Evolutionary conservation across 805 yeast genomes (phyloP), one percentile per base, ranked within the genome.

Genomic region (Pichia nanzhaoensis): DNA sequence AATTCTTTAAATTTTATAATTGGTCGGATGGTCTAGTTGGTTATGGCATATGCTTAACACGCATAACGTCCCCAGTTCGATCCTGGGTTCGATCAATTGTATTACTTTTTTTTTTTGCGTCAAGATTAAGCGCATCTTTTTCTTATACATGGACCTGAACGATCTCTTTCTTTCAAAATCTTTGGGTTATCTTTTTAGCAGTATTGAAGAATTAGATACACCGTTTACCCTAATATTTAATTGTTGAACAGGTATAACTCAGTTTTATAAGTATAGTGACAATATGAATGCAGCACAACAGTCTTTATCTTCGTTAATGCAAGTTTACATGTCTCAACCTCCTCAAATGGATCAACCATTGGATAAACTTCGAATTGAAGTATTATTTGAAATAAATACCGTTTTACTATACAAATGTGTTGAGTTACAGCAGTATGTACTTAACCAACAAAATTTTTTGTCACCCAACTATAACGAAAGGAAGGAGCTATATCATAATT

Each of bases 1-100:
- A 18, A 10, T 19, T 13, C 14, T 8, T 30, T 30, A 13, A 5
- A 22, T 5, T 17, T 13, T 9, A 34, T 18, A 46, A 47, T 36
- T 66, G 93, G 93, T 81, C 82, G 80, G 82, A 89, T 89, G 96
- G 96, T 89, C 96, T 89, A 89, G 96, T 89, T 71, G 96, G 96
- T 89, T 80, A 90, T 90, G 96, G 95, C 96, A 85, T 86, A 93
- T 89, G 96, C 96, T 87, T 90, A 88, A 90, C 97, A 90, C 96
- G 96, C 96, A 88, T 93, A 86, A 86, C 89, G 97, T 91, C 97
- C 96, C 97, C 96, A 89, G 97, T 91, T 91, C 97, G 96, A 91
- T 88, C 97, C 97, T 90, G 97, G 97, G 97, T 89, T 84, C 82
- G 87, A 84, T 88, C 96, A 89, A 34, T 46, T 62, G 24, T 17